Conservation (phyloP, 2,329 filamentous ascomycete species). For the Fusarium sp. region DNA sequence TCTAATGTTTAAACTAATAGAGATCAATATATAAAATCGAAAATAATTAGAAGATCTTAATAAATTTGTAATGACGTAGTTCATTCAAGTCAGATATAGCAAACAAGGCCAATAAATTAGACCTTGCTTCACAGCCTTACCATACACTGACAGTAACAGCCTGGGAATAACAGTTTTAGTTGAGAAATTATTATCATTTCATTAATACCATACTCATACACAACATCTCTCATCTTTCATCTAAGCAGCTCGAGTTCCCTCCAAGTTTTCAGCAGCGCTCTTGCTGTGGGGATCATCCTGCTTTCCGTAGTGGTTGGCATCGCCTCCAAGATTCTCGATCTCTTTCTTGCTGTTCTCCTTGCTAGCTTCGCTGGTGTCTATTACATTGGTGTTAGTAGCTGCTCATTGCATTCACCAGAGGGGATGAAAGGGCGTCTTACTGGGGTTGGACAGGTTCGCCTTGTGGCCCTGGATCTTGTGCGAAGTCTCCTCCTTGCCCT, state of each 20-base stretch:
- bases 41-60: no score
- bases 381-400: background rate
- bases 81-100: no score
- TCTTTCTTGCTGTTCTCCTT: constrained; percentile 59
- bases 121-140: no score
- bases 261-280: constrained; percentile 56
- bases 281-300: constrained; percentile 58
- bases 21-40: no score
- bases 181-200: background rate
- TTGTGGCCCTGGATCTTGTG: constrained; percentile 58
- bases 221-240: background rate
- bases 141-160: no score
- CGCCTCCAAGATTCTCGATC: constrained; percentile 59
- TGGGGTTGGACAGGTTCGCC: constrained; percentile 62
- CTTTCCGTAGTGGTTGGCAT: constrained; percentile 59
- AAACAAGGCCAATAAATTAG: no score
- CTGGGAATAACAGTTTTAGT: background rate
- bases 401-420: no score
- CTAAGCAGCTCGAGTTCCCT: constrained; percentile 53
- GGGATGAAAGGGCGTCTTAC: constrained; percentile 44
- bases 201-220: constrained; percentile 8
- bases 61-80: no score
- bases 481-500: constrained; percentile 48
- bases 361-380: constrained; percentile 60
- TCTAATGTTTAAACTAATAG: no score